Base-by-base conservation (phyloP, 352 stramenopile genomes). In the Chrysophaeum taylorii region DNA sequence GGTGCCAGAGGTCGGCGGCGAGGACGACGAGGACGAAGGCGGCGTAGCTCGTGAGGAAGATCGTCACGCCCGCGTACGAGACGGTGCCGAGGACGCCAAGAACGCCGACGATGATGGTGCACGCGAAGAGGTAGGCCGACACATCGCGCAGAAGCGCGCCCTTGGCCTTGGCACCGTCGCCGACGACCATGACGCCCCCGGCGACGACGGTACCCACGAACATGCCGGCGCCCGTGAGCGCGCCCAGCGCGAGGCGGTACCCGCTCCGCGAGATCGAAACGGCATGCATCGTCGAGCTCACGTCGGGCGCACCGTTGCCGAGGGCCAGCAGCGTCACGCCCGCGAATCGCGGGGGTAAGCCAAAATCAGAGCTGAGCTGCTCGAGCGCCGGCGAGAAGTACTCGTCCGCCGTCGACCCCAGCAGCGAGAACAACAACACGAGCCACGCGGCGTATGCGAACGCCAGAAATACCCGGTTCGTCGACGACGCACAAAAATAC, bases 291-390 rank as follows among this genome's bases (percentile, higher is more conserved):
- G 81, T 89, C 9, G 83, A 82, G 33, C 61, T 96, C 0, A 98
- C 92, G 79, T 99, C 95, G 0, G 94, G 92, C 18, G 94, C 93
- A 70, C 95, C 89, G 81, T 99, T 99, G 21, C 94, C 95, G 67
- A 99, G 93, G 38, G 94, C 92, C 42, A 99, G 79, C 48, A 98
- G 91, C 2, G 94, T 97, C 61, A 99, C 94, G 33, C 95, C 94
- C 0, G 93, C 92, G 64, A 98, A 92, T 52, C 78, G 77, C 1
- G 82, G 83, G 1, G 79, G 79, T 1, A 87, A 71, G 16, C 78
- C 81, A 27, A 85, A 61, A 78, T 94, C 91, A 41, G 94, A 81
- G 42, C 87, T 96, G 68, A 99, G 94, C 83, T 87, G 95, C 69
- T 95, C 93, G 16, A 99, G 84, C 21, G 88, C 93, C 0, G 94